Evolutionary conservation across 2,329 filamentous ascomycete genomes (phyloP).

Genomic region (Aspergillus costaricaensis): DNA sequence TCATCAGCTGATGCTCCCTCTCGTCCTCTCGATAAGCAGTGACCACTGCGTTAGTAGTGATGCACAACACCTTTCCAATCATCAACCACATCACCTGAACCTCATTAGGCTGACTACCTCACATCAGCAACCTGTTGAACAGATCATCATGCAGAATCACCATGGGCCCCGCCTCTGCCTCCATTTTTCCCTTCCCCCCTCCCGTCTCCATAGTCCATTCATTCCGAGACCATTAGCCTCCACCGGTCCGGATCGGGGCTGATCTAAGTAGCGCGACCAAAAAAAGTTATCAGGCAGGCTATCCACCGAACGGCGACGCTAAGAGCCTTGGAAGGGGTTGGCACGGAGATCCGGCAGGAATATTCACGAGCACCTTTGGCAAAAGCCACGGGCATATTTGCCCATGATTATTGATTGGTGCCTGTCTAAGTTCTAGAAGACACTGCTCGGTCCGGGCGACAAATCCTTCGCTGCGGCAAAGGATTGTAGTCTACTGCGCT

Average conservation of each 20-base stretch:
- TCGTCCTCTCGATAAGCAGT: not conserved
- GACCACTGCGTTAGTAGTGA: not conserved
- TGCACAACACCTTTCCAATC: not conserved
- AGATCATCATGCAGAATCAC: slow-evolving; percentile 23
- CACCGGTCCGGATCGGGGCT: not conserved
- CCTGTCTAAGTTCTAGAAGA: not conserved
- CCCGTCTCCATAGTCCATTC: not conserved
- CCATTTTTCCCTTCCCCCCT: too few relatives aligned
- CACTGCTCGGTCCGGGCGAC: not conserved
- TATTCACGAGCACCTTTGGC: not conserved
- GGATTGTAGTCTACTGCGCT: not conserved
- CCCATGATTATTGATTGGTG: not conserved
- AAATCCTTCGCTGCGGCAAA: not conserved
- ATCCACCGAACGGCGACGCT: not conserved
- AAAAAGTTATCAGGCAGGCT: not conserved
- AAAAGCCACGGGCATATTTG: not conserved
- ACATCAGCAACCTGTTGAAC: not conserved
- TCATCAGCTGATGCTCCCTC: not conserved
- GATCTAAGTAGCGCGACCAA: not conserved
- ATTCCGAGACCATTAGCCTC: not conserved
- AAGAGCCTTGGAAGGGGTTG: not conserved
- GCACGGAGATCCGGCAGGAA: not conserved
- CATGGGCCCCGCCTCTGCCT: not conserved
- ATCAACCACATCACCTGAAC: not conserved
- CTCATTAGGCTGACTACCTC: not conserved